Evolutionary conservation across 1,139 yeast species (phyloP).

Genomic region (Wickerhamomyces sp.): DNA sequence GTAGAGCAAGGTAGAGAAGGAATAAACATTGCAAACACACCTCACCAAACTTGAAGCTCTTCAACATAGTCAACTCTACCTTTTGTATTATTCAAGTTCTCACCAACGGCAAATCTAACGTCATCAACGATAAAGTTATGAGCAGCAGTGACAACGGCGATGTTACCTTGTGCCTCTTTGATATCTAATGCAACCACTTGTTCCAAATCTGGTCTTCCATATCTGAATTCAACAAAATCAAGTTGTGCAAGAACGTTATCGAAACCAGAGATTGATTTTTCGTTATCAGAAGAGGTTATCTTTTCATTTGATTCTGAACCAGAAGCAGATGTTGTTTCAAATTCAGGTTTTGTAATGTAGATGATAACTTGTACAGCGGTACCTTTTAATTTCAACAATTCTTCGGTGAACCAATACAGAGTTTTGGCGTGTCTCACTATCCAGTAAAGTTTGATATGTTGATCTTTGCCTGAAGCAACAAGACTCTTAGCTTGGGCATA

Average conservation of each 20-base stretch:
- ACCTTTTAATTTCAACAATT: slow-evolving; percentile 31
- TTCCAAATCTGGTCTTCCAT: slow-evolving; percentile 41
- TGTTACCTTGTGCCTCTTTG: slow-evolving; percentile 32
- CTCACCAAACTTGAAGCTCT: slow-evolving; percentile 7
- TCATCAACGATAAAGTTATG: slow-evolving; percentile 48
- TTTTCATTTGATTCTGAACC: slow-evolving; percentile 12
- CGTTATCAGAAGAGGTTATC: slow-evolving; percentile 10
- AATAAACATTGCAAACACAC: background rate
- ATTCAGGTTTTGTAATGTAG: slow-evolving; percentile 31
- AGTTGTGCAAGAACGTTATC: slow-evolving; percentile 17
- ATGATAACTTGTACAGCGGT: slow-evolving; percentile 33
- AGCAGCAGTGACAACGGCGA: slow-evolving; percentile 42
- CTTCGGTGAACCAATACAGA: slow-evolving; percentile 47
- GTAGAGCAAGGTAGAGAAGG: background rate
- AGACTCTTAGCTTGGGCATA: slow-evolving; percentile 23
- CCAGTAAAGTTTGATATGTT: slow-evolving; percentile 41
- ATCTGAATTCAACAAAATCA: slow-evolving; percentile 36
- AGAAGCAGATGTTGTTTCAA: slow-evolving; percentile 8
- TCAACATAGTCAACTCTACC: slow-evolving; percentile 6
- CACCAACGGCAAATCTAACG: slow-evolving; percentile 29
- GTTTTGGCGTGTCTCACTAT: slow-evolving; percentile 42
- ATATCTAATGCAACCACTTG: slow-evolving; percentile 32
- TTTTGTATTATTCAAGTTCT: slow-evolving; percentile 5
- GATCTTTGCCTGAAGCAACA: slow-evolving; percentile 5
- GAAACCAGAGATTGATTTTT: slow-evolving; percentile 11